Evolutionary conservation across 2,329 filamentous ascomycete genomes (phyloP).

Genomic region (Cytospora mali): DNA sequence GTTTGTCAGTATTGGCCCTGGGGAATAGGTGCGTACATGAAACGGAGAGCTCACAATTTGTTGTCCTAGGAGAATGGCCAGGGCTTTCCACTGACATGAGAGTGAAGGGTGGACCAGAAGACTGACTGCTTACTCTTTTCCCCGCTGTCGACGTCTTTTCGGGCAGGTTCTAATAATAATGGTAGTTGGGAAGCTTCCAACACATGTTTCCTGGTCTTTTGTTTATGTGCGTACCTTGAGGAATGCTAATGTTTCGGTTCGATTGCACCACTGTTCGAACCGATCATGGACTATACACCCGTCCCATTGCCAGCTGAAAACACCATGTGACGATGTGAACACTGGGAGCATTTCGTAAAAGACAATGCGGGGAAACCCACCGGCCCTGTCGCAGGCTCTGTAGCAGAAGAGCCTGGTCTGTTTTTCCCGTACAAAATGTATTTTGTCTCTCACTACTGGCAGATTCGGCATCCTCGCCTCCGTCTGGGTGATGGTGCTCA

Average conservation of each 20-base stretch:
- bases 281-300: accelerated
- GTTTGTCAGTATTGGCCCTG: no score
- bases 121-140: background rate
- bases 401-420: background rate
- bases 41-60: no score
- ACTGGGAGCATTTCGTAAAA: background rate
- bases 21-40: no score
- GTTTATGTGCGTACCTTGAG: background rate
- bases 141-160: background rate
- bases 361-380: background rate
- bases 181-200: background rate
- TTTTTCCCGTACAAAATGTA: background rate
- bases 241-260: background rate
- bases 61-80: background rate
- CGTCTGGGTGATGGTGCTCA: background rate
- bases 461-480: background rate
- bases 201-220: no score
- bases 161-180: background rate
- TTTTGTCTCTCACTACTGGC: background rate
- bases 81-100: background rate
- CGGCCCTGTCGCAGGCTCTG: no score
- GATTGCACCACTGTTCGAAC: background rate
- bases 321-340: background rate
- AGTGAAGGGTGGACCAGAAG: background rate
- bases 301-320: background rate